A percentile compares a stretch with the other conserved stretches of the same genome.
These are phyloP conservation scores for Acer saccharum DNA, from an alignment of 345 rosid genomes.

Conservation along the genomic window DNA sequence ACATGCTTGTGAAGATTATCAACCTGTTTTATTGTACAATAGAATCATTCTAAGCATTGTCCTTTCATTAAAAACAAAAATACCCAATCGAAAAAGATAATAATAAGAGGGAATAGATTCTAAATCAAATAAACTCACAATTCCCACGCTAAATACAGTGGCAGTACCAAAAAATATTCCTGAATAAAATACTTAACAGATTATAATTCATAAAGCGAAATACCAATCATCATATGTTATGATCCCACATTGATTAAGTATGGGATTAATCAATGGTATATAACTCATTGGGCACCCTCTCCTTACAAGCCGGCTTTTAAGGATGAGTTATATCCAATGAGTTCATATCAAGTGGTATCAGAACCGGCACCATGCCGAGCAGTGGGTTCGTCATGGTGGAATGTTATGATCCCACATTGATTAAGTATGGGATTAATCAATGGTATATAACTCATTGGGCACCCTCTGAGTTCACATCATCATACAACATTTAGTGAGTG, in stretches of 20 bases:
- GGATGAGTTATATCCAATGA: no score
- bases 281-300: no score
- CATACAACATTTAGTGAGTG: not conserved
- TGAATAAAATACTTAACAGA: not conserved
- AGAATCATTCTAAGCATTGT: conserved; percentile 1
- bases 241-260: no score
- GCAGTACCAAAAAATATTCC: not conserved
- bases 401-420: no score
- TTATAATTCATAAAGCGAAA: not conserved
- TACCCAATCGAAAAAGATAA: not conserved
- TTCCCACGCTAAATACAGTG: not conserved
- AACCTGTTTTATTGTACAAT: conserved; percentile 45
- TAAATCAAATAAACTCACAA: not conserved
- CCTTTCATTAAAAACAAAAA: not conserved
- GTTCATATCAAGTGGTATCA: no score
- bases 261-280: no score
- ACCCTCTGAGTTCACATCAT: not conserved
- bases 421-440: no score
- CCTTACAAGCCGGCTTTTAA: no score
- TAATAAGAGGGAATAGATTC: not conserved
- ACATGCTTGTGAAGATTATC: conserved; percentile 71
- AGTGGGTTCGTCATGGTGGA: no score
- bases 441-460: no score
- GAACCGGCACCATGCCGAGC: no score
- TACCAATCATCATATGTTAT: not conserved